Evolutionary conservation across 768 basidiomycete species (phyloP), one percentile per base, ranked within the genome.

Genomic region (Strobilomyces confusus): DNA sequence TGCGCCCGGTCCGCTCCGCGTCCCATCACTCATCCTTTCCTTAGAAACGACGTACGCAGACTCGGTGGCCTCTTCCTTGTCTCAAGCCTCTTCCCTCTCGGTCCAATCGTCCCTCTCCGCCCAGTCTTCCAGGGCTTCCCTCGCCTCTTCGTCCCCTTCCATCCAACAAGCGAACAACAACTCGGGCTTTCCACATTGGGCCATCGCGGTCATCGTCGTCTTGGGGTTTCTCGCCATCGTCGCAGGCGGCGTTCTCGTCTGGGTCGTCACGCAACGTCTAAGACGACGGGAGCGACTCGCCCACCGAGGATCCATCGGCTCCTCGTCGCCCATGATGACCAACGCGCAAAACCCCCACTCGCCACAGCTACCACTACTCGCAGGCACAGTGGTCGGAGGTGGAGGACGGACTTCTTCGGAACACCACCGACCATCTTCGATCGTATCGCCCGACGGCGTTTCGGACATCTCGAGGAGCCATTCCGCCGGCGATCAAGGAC

Each of bases 141-240:
- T 56, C 1, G 12, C 52, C 32, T 49, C 51, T 29, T 52, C 45
- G 23, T 64, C 63, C 23, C 80, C 73, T 46, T 72, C 53, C 56
- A 75, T 89, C 20, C 88, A 87, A 65, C 59, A 65, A 46, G 55
- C 63, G 17, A 51, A 52, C 26, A 58, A 63, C 47, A 64, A 57
- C 51, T 64, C 76, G 15, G 61, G 74, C 33, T 93, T 93, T 66
- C 92, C 91, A 9, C 82, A 82, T 64, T 94, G 91, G 92, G 93
- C 89, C 11, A 95, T 95, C 63, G 91, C 94, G 48, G 86, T 94
- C 58, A 89, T 94, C 48, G 87, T 86, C 44, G 80, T 94, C 38
- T 81, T 95, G 23, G 92, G 90, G 23, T 86, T 92, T 72, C 76
- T 93, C 55, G 90, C 92, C 51, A 83, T 93, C 56, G 77, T 82